These are phyloP conservation scores for Hanseniaspora lindneri DNA, from an alignment of 805 yeast species.

Conservation along the genomic window DNA sequence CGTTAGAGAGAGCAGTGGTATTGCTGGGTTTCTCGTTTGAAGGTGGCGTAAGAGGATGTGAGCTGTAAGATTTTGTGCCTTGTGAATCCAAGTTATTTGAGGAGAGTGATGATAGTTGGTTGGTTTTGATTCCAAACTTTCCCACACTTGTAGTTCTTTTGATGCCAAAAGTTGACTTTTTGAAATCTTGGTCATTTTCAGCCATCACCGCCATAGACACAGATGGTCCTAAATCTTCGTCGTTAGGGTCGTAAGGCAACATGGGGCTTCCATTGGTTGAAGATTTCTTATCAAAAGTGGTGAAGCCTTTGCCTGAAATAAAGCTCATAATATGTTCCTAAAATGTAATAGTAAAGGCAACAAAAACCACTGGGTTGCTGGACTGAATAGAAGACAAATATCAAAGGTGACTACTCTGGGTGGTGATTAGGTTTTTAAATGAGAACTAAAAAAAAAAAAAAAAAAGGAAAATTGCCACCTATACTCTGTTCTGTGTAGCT, in stretches of 20 bases:
- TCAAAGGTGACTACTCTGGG: no score
- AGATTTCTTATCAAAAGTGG: neutral
- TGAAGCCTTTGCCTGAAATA: neutral
- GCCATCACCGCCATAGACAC: slow-evolving; percentile 53
- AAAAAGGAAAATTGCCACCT: no score
- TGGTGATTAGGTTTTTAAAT: no score
- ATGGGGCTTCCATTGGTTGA: slow-evolving; percentile 12
- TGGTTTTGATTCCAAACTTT: slow-evolving; percentile 49
- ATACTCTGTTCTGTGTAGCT: no score
- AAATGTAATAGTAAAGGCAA: no score
- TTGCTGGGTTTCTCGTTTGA: neutral
- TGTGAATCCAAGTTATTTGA: neutral
- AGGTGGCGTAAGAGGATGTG: slow-evolving; percentile 11
- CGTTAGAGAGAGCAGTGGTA: neutral
- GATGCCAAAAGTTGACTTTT: slow-evolving; percentile 56
- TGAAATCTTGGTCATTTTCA: slow-evolving; percentile 56
- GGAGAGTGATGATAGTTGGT: slow-evolving; percentile 16
- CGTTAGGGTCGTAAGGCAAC: slow-evolving; percentile 12
- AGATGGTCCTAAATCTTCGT: slow-evolving; percentile 31
- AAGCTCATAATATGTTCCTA: slow-evolving; percentile 9
- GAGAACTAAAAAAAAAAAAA: no score
- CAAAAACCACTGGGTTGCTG: no score
- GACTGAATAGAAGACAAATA: no score
- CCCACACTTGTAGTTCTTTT: slow-evolving; percentile 80
- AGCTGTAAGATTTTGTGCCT: neutral